Base-by-base conservation (phyloP, 768 basidiomycete genomes). In the Termitomyces sp. region DNA sequence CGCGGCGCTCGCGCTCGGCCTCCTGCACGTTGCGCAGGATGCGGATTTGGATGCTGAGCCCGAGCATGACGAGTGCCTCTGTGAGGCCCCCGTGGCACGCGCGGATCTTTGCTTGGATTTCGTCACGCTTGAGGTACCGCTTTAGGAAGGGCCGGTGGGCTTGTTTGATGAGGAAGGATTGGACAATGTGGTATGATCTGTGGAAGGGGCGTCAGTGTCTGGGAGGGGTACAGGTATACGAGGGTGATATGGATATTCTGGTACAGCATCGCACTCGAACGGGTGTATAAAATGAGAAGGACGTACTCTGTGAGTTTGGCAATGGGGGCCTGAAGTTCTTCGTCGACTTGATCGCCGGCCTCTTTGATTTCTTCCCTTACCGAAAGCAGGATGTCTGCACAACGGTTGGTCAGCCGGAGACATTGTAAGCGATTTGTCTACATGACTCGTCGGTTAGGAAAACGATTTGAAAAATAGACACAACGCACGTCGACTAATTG, bases 121-220 rank as follows among this genome's bases (percentile, higher is more conserved):
- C 89, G 41, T 89, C 86, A 46, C 88, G 82, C 67, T 85, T 85
- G 41, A 93, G 77, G 66, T 89, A 93, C 4, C 89, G 79, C 70
- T 90, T 89, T 62, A 93, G 71, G 73, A 91, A 93, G 0, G 91
- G 87, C 1, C 89, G 75, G 44, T 82, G 75, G 16, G 77, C 74
- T 62, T 90, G 85, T 63, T 83, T 85, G 56, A 76, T 66, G 30
- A 90, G 75, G 63, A 91, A 81, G 2, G 67, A 62, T 43, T 75
- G 73, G 4, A 89, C 79, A 5, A 70, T 51, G 2, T 63, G 58
- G 64, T 81, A 85, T 0, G 82, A 69, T 28, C 77, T 78, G 44
- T 46, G 44, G 5, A 13, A 7, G 6, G 35, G 23, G 18, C 35
- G 56, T 38, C 53, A 46, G 32, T 43, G 12, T 16, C 5, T 16